Conservation (phyloP, 768 basidiomycete species). For the Tylopilus sp. region DNA sequence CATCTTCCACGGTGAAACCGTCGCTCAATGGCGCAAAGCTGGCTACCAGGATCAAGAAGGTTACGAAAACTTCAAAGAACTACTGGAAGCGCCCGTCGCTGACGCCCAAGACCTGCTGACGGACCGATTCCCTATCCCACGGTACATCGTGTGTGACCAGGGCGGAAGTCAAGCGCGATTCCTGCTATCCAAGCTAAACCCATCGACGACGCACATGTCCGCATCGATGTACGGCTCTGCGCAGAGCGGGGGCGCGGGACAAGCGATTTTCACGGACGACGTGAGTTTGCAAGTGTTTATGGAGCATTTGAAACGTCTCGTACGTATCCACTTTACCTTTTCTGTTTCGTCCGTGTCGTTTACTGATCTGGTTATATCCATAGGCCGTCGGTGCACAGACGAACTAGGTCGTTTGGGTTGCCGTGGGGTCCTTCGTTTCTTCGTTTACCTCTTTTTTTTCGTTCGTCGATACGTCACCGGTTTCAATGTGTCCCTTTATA, state of each 20-base stretch:
- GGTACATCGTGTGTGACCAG: slow-evolving; percentile 97
- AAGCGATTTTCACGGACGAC: slow-evolving; percentile 98
- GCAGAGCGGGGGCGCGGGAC: slow-evolving; percentile 63
- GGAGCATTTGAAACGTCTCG: slow-evolving; percentile 94
- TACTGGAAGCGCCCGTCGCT: slow-evolving; percentile 78
- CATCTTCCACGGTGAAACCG: slow-evolving; percentile 97
- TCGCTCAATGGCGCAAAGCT: slow-evolving; percentile 97
- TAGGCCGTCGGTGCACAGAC: slow-evolving; percentile 71
- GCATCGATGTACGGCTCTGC: slow-evolving; percentile 84
- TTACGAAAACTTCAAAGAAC: slow-evolving; percentile 96
- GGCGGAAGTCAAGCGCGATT: slow-evolving; percentile 98
- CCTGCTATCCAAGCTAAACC: slow-evolving; percentile 93
- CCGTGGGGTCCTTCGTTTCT: background rate
- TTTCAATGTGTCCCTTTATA: slow-evolving; percentile 5
- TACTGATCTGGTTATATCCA: slow-evolving; percentile 1
- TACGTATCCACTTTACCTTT: slow-evolving; percentile 34
- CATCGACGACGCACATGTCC: slow-evolving; percentile 97
- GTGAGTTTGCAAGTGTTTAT: slow-evolving; percentile 97
- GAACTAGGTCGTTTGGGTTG: slow-evolving; percentile 36
- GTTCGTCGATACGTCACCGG: slow-evolving; percentile 6
- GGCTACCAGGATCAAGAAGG: slow-evolving; percentile 99
- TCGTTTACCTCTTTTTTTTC: background rate
- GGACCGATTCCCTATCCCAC: slow-evolving; percentile 95
- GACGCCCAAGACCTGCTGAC: slow-evolving; percentile 97
- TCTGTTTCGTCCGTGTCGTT: background rate